A percentile compares a stretch with the other conserved stretches of the same genome.
Conservation (phyloP, 1,139 yeast genomes). For the Scheffersomyces parashehatae region DNA sequence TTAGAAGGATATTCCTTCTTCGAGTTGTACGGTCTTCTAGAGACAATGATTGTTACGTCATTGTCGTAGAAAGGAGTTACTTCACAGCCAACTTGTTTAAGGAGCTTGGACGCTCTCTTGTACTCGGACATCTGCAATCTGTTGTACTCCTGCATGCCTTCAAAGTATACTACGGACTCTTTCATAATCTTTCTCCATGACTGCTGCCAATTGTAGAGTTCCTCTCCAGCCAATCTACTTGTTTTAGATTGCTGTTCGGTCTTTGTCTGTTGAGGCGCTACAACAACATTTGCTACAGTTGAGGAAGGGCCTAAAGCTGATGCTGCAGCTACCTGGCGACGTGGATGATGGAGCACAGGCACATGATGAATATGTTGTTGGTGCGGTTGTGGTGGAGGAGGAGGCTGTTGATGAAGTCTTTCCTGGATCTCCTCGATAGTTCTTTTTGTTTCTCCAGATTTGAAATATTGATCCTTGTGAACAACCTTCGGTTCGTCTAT, state of each 20-base stretch:
- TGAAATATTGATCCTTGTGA: too few species aligned
- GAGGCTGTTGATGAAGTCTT: not conserved
- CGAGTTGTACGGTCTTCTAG: conserved; percentile 43
- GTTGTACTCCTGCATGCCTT: conserved; percentile 52
- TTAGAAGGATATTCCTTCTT: conserved; percentile 38
- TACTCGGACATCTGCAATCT: conserved; percentile 47
- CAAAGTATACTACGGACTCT: conserved; percentile 76
- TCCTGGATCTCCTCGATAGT: conserved; percentile 1
- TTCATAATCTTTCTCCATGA: conserved; percentile 81
- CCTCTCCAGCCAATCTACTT: conserved; percentile 47
- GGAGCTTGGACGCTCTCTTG: conserved; percentile 53
- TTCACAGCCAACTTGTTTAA: conserved; percentile 61
- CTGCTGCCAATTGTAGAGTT: conserved; percentile 71
- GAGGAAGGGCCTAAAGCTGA: too few species aligned
- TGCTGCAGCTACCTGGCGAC: too few species aligned
- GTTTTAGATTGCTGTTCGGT: conserved; percentile 7
- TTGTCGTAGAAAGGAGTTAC: conserved; percentile 76
- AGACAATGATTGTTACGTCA: conserved; percentile 78
- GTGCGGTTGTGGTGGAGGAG: conserved; percentile 1
- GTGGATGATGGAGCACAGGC: too few species aligned
- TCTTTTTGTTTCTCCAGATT: not conserved
- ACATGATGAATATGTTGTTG: not conserved
- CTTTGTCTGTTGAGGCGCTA: not conserved
- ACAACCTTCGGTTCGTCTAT: too few species aligned
- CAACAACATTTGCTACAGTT: too few species aligned